These are phyloP conservation scores for Stellera chamaejasme DNA, from an alignment of 345 rosid species.

Conservation along the genomic window DNA sequence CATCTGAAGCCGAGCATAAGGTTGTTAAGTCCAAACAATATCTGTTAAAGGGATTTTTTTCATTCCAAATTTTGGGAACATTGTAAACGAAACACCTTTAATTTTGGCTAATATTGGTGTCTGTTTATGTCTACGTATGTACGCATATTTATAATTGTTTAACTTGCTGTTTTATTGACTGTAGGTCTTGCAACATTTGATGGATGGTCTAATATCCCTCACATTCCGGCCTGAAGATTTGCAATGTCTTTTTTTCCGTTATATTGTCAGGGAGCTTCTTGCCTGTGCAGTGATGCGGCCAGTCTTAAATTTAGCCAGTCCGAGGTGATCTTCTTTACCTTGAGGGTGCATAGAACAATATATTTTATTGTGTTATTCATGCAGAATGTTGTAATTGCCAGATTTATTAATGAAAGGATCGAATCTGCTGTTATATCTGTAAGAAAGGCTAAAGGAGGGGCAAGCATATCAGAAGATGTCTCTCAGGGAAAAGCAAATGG, in stretches of 20 bases:
- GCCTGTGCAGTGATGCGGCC: conserved; percentile 95
- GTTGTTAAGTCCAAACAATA: conserved; percentile 25
- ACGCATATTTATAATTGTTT: neutral
- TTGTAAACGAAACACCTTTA: conserved; percentile 7
- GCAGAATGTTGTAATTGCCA: conserved; percentile 23
- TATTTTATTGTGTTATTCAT: conserved; percentile 12
- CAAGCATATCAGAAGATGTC: conserved; percentile 37
- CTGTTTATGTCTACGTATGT: neutral
- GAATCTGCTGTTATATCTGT: conserved; percentile 56
- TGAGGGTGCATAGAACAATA: conserved; percentile 3
- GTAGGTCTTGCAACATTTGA: conserved; percentile 92
- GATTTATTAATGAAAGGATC: conserved; percentile 92
- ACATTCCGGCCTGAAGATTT: conserved; percentile 87
- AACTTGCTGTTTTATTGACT: conserved; percentile 6
- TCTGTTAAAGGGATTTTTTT: conserved; percentile 9
- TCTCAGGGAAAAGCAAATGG: conserved; percentile 49
- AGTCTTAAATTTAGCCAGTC: conserved; percentile 78
- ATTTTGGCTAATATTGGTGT: neutral
- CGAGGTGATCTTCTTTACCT: conserved; percentile 45
- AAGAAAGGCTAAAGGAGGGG: conserved; percentile 45
- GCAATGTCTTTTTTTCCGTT: conserved; percentile 72
- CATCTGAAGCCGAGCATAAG: conserved; percentile 92
- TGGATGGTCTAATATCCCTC: conserved; percentile 71
- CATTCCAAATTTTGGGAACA: neutral
- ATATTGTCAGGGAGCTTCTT: conserved; percentile 81